A percentile compares a stretch with the other conserved stretches of the same genome.
phyloP scores from a whole-genome alignment of 2,329 filamentous ascomycete genomes.

The Scorias spongiosa region DNA sequence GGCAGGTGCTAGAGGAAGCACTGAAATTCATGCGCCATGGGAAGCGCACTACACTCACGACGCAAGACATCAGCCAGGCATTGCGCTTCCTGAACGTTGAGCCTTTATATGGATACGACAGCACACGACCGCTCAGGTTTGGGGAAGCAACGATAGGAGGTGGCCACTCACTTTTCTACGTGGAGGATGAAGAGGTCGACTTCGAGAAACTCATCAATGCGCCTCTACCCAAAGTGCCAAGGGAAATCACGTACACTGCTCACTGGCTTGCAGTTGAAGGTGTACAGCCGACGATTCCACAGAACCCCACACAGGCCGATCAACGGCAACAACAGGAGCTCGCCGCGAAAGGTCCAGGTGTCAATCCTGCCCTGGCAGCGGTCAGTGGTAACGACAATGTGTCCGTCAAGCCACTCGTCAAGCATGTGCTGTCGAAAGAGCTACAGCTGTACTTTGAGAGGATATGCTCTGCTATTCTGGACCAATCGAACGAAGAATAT shows the following conservation, averaged over 20 bases:
- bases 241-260: conserved; percentile 84
- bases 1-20: conserved; percentile 84
- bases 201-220: conserved; percentile 99
- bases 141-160: conserved; percentile 88
- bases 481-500: conserved; percentile 76
- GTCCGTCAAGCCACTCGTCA: conserved; percentile 76
- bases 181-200: conserved; percentile 96
- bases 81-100: conserved; percentile 80
- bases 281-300: conserved; percentile 88
- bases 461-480: conserved; percentile 73
- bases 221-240: conserved; percentile 81
- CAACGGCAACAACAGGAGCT: conserved; percentile 69
- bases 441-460: conserved; percentile 95
- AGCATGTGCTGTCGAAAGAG: conserved; percentile 92
- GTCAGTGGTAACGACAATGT: conserved; percentile 72
- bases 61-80: conserved; percentile 78
- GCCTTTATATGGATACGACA: conserved; percentile 91
- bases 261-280: conserved; percentile 98
- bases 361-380: conserved; percentile 71
- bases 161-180: conserved; percentile 88
- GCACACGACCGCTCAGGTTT: conserved; percentile 72
- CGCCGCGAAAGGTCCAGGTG: conserved; percentile 75
- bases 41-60: conserved; percentile 71
- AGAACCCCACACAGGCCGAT: conserved; percentile 70
- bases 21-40: conserved; percentile 92